Percentiles rank a stretch among this genome's conserved stretches.
Evolutionary conservation across 495 filamentous ascomycete species (phyloP).

Genomic region (Penicillium canariense): DNA sequence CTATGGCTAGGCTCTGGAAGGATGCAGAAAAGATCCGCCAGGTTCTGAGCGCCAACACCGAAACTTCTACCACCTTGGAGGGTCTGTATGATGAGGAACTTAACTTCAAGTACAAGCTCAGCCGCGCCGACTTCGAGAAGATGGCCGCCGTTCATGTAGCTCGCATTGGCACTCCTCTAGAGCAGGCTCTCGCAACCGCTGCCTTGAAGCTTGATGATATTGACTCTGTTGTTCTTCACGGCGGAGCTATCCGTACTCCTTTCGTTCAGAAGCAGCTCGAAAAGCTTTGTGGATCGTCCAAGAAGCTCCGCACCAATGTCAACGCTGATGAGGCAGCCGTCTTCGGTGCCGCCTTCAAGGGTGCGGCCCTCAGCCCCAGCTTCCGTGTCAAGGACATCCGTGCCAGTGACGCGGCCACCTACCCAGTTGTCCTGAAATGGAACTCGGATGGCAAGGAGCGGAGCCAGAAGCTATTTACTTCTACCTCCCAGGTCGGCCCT

Average conservation of each 20-base stretch:
- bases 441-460: slow-evolving; percentile 58
- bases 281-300: slow-evolving; percentile 62
- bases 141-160: slow-evolving; percentile 66
- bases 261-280: slow-evolving; percentile 92
- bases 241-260: slow-evolving; percentile 85
- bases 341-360: slow-evolving; percentile 94
- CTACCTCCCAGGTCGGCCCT: slow-evolving; percentile 70
- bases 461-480: slow-evolving; percentile 74
- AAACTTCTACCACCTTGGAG: slow-evolving; percentile 79
- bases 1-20: slow-evolving; percentile 84
- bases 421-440: slow-evolving; percentile 72
- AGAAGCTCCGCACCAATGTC: slow-evolving; percentile 88
- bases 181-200: slow-evolving; percentile 71
- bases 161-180: slow-evolving; percentile 65
- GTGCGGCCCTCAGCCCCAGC: slow-evolving; percentile 82
- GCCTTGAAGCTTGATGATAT: slow-evolving; percentile 72
- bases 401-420: slow-evolving; percentile 67
- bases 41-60: slow-evolving; percentile 87
- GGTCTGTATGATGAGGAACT: slow-evolving; percentile 79
- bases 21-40: slow-evolving; percentile 86
- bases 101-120: slow-evolving; percentile 89
- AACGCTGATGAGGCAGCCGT: slow-evolving; percentile 97
- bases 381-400: slow-evolving; percentile 98
- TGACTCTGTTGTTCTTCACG: slow-evolving; percentile 89
- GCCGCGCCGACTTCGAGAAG: slow-evolving; percentile 78